Conservation (phyloP, 2,329 filamentous ascomycete genomes). For the Chalaropsis ovoidea region DNA sequence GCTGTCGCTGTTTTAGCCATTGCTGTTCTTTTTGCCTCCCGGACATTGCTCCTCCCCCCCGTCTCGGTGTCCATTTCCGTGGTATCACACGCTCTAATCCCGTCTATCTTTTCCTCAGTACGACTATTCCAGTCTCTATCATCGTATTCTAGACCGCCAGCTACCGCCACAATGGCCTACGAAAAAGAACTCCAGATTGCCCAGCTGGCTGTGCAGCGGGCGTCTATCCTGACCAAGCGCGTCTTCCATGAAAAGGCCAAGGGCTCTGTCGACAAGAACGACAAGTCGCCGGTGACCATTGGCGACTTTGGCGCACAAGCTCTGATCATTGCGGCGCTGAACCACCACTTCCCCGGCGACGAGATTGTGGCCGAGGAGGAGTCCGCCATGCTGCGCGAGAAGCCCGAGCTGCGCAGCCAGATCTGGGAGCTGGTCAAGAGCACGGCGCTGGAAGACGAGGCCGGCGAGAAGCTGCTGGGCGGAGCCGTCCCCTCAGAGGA, state of each 20-base stretch:
- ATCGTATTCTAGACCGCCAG: conserved; percentile 16
- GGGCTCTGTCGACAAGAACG: conserved; percentile 78
- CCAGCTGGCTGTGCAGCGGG: conserved; percentile 80
- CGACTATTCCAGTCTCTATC: background rate
- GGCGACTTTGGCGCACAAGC: conserved; percentile 97
- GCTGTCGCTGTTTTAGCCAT: background rate
- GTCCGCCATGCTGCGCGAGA: conserved; percentile 63
- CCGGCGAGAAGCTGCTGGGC: conserved; percentile 53
- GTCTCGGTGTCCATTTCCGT: background rate
- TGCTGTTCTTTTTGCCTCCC: conserved; percentile 12
- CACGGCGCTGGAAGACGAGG: conserved; percentile 49
- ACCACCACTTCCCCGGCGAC: conserved; percentile 80
- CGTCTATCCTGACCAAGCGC: conserved; percentile 43
- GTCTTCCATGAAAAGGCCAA: conserved; percentile 74
- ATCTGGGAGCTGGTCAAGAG: conserved; percentile 72
- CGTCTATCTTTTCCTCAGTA: conserved; percentile 7
- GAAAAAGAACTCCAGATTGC: conserved; percentile 70
- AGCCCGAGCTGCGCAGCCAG: conserved; percentile 53
- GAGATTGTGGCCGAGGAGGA: conserved; percentile 95
- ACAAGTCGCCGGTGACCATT: conserved; percentile 93
- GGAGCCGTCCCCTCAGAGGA: conserved; percentile 60
- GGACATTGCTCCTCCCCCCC: background rate
- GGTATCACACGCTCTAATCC: conserved; percentile 15
- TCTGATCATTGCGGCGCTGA: conserved; percentile 83
- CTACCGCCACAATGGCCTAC: conserved; percentile 32